Evolutionary conservation across 2,329 filamentous ascomycete genomes (phyloP), one percentile per base, ranked within the genome.

Genomic region (Eurotiales sp.): DNA sequence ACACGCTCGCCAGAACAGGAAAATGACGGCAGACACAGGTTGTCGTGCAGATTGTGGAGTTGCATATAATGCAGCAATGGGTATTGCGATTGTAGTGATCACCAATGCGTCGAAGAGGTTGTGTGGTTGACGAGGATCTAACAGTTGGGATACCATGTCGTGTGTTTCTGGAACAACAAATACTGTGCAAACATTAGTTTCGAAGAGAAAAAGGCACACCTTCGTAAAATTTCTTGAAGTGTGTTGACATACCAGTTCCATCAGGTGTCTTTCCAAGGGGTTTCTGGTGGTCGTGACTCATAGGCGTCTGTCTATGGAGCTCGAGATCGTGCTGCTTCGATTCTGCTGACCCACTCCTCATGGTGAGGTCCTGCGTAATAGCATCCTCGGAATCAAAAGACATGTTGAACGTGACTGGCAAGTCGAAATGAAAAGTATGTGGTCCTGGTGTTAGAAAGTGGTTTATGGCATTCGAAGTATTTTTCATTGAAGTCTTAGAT

Each of bases 101-200:
- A 99, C 90, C 54, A 87, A 66, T 53, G 83, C 73, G 71, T 99
- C 93, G 55, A 90, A 93, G 34, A 95, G 69, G 68, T 97, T 97
- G 77, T 99, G 99, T 50, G 93, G 90, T 67, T 96, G 87, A 59
- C 87, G 87, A 47, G 93, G 93, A 62, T 95, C 93, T 61, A 99
- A 83, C 49, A 99, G 81, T 74, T 97, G 93, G 48, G 92, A 95
- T 61, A 99, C 92, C 92, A 97, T 97, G 74, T 99, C 93, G 77
- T 96, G 90, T 51, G 93, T 99, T 56, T 90, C 85, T 42, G 93
- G 93, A 49, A 99, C 93, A 52, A 90, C 87, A 68, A 99, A 99
- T 63, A 95, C 93, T 97, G 43, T 46, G 22, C 14, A 41, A 27
- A 36, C 58, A 50, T 46, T 27, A 27, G 25, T 5, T 27, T 10